phyloP scores from a whole-genome alignment of 306 rosid genomes.

The Elaeagnus macrophylla region DNA sequence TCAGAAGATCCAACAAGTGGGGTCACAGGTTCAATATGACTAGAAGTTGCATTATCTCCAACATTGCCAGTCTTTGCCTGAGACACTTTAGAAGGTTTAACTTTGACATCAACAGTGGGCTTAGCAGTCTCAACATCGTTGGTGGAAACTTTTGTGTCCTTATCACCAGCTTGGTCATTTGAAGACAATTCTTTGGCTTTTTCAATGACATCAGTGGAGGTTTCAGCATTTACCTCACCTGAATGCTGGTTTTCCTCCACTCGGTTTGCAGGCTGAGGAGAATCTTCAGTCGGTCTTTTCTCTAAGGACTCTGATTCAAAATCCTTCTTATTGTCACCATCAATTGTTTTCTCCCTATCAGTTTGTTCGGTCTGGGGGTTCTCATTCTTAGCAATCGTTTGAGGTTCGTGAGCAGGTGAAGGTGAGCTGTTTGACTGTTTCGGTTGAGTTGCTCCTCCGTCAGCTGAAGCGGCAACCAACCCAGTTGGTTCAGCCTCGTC shows the following conservation, averaged over 20 bases:
- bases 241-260: slow-evolving; percentile 5
- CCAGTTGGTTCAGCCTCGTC: slow-evolving; percentile 24
- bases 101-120: slow-evolving; percentile 30
- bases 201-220: background rate
- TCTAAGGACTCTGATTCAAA: slow-evolving; percentile 18
- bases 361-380: background rate
- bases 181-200: slow-evolving; percentile 20
- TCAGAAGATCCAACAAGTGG: slow-evolving; percentile 32
- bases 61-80: slow-evolving; percentile 19
- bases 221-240: background rate
- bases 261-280: slow-evolving; percentile 22
- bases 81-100: slow-evolving; percentile 35
- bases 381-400: slow-evolving; percentile 22
- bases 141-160: slow-evolving; percentile 10
- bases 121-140: slow-evolving; percentile 21
- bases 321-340: slow-evolving; percentile 14
- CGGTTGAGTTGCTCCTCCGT: slow-evolving; percentile 19
- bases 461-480: slow-evolving; percentile 16
- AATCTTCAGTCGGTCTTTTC: slow-evolving; percentile 18
- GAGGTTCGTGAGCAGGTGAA: slow-evolving; percentile 18
- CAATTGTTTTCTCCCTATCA: slow-evolving; percentile 5
- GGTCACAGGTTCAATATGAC: slow-evolving; percentile 24
- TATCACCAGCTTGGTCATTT: slow-evolving; percentile 9
- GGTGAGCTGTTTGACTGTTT: slow-evolving; percentile 14
- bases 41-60: slow-evolving; percentile 20